phyloP scores from a whole-genome alignment of 345 rosid genomes.

The Populus ilicifolia region DNA sequence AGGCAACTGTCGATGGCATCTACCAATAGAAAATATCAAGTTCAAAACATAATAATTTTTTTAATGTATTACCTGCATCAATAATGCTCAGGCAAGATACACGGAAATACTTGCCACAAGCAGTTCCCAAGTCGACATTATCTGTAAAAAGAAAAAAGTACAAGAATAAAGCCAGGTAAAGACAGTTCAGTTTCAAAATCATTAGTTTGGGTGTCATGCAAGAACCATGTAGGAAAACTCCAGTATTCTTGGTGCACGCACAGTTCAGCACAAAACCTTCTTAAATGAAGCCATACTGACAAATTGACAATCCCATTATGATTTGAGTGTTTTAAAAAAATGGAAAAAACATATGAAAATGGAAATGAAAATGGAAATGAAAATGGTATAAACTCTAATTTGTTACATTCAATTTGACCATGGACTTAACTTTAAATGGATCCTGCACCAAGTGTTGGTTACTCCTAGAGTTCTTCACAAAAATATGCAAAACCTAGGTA shows the following conservation, averaged over 20 bases:
- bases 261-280: background rate
- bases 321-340: background rate
- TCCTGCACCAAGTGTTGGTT: background rate
- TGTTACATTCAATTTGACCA: background rate
- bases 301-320: background rate
- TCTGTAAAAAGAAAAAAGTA: slow-evolving; percentile 15
- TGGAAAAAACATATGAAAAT: background rate
- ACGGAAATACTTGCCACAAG: slow-evolving; percentile 68
- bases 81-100: slow-evolving; percentile 67
- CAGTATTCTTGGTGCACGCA: background rate
- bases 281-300: background rate
- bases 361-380: background rate
- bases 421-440: background rate
- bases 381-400: background rate
- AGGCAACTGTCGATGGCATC: background rate
- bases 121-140: slow-evolving; percentile 71
- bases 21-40: background rate
- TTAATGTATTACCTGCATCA: slow-evolving; percentile 44
- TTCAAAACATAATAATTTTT: background rate
- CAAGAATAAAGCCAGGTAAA: background rate
- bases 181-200: background rate
- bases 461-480: background rate
- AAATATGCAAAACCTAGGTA: background rate
- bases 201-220: background rate
- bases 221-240: background rate